Percentiles rank a stretch among this genome's conserved stretches.
These are phyloP conservation scores for Cladosporium oxysporum DNA, from an alignment of 2,329 filamentous ascomycete species.

Conservation along the genomic window DNA sequence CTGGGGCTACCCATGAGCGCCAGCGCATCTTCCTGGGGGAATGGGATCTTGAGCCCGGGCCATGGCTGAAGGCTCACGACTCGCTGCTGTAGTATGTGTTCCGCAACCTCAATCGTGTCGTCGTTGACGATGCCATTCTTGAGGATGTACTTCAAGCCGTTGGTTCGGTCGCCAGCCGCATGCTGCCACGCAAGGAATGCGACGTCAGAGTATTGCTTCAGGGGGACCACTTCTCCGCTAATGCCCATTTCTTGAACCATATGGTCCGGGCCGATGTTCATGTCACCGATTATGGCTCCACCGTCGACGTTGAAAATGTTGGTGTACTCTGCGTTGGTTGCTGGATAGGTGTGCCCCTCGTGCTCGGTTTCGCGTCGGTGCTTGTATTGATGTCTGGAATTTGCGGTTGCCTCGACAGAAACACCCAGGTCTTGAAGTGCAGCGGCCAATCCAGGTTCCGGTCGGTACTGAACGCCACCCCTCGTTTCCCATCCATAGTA, in stretches of 20 bases:
- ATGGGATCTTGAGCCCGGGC: slow-evolving; percentile 1
- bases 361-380: not conserved
- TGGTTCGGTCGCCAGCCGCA: not conserved
- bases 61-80: not conserved
- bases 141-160: not conserved
- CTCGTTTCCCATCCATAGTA: not conserved
- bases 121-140: not conserved
- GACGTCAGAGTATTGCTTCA: slow-evolving; percentile 25
- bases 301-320: slow-evolving; percentile 2
- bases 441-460: not conserved
- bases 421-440: not conserved
- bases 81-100: not conserved
- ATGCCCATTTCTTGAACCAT: not conserved
- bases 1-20: slow-evolving; percentile 23
- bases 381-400: not conserved
- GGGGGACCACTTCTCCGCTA: not conserved
- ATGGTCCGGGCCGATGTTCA: not conserved
- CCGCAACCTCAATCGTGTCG: not conserved
- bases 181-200: slow-evolving; percentile 22
- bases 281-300: not conserved
- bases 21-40: not conserved
- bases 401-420: not conserved
- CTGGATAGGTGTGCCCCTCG: not conserved
- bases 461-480: not conserved
- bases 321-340: not conserved